Evolutionary conservation across 139 green algal species (phyloP), one percentile per base, ranked within the genome.

Genomic region (Pleodorina starrii): DNA sequence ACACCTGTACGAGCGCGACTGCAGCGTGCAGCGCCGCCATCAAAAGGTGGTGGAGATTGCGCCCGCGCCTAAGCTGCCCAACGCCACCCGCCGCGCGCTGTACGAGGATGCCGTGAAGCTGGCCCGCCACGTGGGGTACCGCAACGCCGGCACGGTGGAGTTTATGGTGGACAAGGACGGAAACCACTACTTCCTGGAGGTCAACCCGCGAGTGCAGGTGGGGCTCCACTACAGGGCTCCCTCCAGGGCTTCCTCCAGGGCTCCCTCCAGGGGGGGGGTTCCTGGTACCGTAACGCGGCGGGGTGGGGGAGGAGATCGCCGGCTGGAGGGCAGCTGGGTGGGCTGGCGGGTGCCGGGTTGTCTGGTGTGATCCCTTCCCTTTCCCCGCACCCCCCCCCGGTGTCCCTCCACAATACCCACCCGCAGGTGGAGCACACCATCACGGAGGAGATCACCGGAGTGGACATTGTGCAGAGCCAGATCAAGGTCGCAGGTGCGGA

Each of bases 131-230:
- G 95, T 97, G 71, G 94, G 93, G 6, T 98, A 98, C 93, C 66
- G 93, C 54, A 97, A 98, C 87, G 94, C 92, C 25, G 97, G 97
- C 54, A 99, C 98, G n/a, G 97, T 99, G 43, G 98, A 99, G 95
- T 99, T 99, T 92, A 98, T 99, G 95, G 96, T 99, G n/a, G 97
- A 98, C 92, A 95, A 97, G 91, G 79, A 96, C 40, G 96, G 96
- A 23, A 86, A 94, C 29, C 96, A 99, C 95, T 99, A 97, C 94
- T 99, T 99, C 93, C 93, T 99, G 88, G 98, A 99, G 92, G 97
- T 99, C 85, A 99, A 99, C 94, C 97, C 98, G 1, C 93, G 97
- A 16, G 96, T 99, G 71, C 97, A 99, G 94, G 96, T 97, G 68
- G 35, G 77, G 59, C 11, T n/a, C n/a, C n/a, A n/a, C n/a, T n/a